Conservation (phyloP, 208 protist genomes). For the Trypanosoma grayi region DNA sequence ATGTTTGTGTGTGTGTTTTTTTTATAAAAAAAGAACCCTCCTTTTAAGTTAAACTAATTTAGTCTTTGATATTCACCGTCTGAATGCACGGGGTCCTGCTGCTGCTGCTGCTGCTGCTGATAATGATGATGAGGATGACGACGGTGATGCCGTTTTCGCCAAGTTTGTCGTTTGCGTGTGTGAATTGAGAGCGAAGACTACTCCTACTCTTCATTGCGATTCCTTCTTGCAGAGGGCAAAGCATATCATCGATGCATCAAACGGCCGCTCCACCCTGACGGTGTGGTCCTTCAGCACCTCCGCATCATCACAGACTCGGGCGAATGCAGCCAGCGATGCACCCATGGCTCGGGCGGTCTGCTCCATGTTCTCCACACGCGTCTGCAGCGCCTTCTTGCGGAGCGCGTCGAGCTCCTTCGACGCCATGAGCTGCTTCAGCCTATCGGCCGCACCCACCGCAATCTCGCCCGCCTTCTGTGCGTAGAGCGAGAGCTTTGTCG, state of each 20-base stretch:
- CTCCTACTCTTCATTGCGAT: neutral
- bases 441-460: slow-evolving; percentile 46
- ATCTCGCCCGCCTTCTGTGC: slow-evolving; percentile 57
- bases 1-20: too few relatives aligned
- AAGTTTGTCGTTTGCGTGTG: too few relatives aligned
- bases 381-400: slow-evolving; percentile 33
- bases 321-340: slow-evolving; percentile 46
- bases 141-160: too few relatives aligned
- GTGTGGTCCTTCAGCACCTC: slow-evolving; percentile 45
- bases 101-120: too few relatives aligned
- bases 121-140: too few relatives aligned
- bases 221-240: slow-evolving; percentile 44
- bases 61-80: too few relatives aligned
- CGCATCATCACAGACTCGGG: slow-evolving; percentile 44
- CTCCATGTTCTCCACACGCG: slow-evolving; percentile 43
- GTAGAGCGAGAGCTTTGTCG: slow-evolving; percentile 37
- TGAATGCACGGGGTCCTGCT: too few relatives aligned
- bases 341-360: slow-evolving; percentile 45
- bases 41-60: too few relatives aligned
- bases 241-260: slow-evolving; percentile 37
- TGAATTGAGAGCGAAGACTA: neutral
- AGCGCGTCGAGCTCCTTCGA: slow-evolving; percentile 26
- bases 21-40: too few relatives aligned
- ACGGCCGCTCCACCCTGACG: slow-evolving; percentile 44
- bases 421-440: slow-evolving; percentile 36